Evolutionary conservation across 495 filamentous ascomycete genomes (phyloP).

Genomic region (Letharia lupina): DNA sequence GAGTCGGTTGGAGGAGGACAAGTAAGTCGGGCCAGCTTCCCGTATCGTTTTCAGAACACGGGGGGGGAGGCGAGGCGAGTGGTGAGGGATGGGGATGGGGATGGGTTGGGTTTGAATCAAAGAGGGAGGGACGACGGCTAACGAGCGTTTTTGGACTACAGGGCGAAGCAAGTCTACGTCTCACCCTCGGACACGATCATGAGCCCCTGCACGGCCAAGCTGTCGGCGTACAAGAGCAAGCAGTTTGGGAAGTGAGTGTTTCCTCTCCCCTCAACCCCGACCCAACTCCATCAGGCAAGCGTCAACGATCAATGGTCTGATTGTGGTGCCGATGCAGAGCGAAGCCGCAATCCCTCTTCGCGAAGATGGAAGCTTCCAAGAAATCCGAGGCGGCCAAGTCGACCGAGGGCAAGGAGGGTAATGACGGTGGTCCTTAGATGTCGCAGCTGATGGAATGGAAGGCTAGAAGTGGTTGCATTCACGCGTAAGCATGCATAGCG

Average conservation of each 20-base stretch:
- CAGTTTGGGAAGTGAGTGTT: constrained; percentile 57
- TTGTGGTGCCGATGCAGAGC: constrained; percentile 32
- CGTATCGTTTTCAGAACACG: too few relatives aligned
- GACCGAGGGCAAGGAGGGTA: neutral
- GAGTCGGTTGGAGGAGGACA: constrained; percentile 58
- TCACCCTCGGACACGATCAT: constrained; percentile 91
- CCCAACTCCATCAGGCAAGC: neutral
- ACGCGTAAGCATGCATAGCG: neutral
- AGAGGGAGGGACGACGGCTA: neutral
- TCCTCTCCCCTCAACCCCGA: neutral
- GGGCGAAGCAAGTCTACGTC: constrained; percentile 58
- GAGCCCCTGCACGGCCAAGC: constrained; percentile 87
- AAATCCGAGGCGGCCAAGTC: constrained; percentile 24
- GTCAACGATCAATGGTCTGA: neutral
- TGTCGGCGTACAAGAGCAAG: constrained; percentile 76
- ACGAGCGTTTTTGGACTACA: constrained; percentile 10
- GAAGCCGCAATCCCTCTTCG: constrained; percentile 58
- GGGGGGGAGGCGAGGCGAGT: neutral
- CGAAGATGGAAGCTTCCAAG: constrained; percentile 47
- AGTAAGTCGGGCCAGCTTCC: constrained; percentile 41
- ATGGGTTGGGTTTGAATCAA: too few relatives aligned
- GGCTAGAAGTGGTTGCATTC: neutral
- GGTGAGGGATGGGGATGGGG: neutral
- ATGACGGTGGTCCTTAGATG: neutral
- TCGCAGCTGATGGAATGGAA: neutral